These are phyloP conservation scores for Rosa lucieae DNA, from an alignment of 306 rosid species.

Conservation along the genomic window DNA sequence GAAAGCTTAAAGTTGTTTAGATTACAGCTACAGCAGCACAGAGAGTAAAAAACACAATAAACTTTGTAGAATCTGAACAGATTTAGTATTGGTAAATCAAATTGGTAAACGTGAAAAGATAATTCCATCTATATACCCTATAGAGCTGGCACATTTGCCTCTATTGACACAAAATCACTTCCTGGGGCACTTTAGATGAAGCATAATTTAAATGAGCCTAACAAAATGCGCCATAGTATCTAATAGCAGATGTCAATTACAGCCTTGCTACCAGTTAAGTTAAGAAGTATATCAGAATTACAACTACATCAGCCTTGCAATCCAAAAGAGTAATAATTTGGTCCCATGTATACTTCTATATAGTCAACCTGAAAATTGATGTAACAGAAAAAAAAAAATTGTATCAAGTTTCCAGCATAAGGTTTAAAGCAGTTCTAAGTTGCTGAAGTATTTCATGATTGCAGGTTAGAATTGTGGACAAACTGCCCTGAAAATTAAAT, in stretches of 20 bases:
- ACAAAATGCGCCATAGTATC: neutral
- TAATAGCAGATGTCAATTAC: neutral
- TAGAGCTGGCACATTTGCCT: neutral
- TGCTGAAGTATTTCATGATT: neutral
- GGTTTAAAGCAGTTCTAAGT: neutral
- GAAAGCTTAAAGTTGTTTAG: slow-evolving; percentile 20
- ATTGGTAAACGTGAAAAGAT: neutral
- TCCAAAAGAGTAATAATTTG: too few species aligned
- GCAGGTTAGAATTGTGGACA: neutral
- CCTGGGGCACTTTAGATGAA: neutral
- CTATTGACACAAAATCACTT: neutral
- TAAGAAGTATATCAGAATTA: neutral
- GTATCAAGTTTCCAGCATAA: neutral
- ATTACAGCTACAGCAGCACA: neutral
- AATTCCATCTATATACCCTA: neutral
- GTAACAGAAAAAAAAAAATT: neutral
- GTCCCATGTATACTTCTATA: neutral
- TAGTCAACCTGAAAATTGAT: neutral
- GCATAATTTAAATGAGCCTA: neutral
- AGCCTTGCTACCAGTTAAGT: neutral
- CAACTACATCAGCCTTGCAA: neutral
- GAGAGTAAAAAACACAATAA: neutral
- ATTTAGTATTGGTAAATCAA: neutral
- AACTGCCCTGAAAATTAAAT: neutral
- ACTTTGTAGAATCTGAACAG: neutral